Evolutionary conservation across 371 early-diverging fungal species (phyloP), one percentile per base, ranked within the genome.

Genomic region (Syncephalis fuscata): DNA sequence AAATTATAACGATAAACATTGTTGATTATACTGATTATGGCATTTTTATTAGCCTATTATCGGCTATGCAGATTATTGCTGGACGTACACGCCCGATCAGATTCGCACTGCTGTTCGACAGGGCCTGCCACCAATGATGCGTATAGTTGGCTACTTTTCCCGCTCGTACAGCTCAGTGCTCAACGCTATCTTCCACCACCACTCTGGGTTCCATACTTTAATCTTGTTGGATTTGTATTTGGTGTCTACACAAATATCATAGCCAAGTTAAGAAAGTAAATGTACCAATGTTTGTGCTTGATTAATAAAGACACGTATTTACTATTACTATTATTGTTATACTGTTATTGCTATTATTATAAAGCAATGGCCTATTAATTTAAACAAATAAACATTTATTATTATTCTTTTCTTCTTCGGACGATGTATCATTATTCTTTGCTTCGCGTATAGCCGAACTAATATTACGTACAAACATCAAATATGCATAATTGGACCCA

Each of bases 131-230:
- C 67, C 71, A 21, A 73, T 88, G 73, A 81, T 85, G 74, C 83
- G 77, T 67, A 72, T 82, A 78, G 84, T 24, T 87, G 86, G 86
- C 57, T 76, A 21, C 68, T 87, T 38, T 86, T 80, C 50, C 91
- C 88, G 15, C 27, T 74, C 10, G 68, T 76, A 9, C 74, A 85
- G 70, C 65, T 70, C 23, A 67, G 82, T 58, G 88, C 91, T 9
- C 78, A 81, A 67, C 75, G 73, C 62, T 77, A 75, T 55, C 56
- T 87, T 48, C 73, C 76, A 10, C 81, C 76, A 24, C 68, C 71
- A 45, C 66, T 80, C 40, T 90, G 88, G 88, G 78, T 85, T n/a
- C 88, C 91, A 17, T 90, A 85, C 72, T 90, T 88, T 70, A 85
- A 88, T 64, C 38, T 80, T 15, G 66, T 87, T 26, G 80, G 78